phyloP scores from a whole-genome alignment of 1,139 yeast species.

The Hyphopichia buzzinii region DNA sequence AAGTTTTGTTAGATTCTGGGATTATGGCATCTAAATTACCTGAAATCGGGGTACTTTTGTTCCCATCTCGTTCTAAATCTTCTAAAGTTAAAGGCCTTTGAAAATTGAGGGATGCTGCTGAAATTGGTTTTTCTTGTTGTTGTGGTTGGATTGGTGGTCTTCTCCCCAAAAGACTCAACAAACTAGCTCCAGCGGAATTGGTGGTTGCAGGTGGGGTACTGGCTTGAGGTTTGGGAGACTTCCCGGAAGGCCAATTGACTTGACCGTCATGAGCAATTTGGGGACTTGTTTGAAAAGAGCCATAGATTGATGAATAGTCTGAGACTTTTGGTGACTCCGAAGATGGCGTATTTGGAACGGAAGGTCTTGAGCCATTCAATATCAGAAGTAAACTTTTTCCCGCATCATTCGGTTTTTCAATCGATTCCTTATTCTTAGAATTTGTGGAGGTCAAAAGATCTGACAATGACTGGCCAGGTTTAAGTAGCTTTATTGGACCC shows the following conservation, averaged over 20 bases:
- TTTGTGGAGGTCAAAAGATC: slow-evolving; percentile 8
- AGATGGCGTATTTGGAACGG: neutral
- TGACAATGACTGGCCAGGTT: slow-evolving; percentile 28
- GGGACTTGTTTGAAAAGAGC: slow-evolving; percentile 2
- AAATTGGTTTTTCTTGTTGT: slow-evolving; percentile 1
- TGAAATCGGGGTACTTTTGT: neutral
- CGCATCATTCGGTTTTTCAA: neutral
- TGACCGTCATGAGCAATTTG: neutral
- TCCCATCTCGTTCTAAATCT: slow-evolving; percentile 6
- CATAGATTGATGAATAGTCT: slow-evolving; percentile 9
- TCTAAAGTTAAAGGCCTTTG: slow-evolving; percentile 7
- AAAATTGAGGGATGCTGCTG: slow-evolving; percentile 1
- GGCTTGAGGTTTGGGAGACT: slow-evolving; percentile 1
- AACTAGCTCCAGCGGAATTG: slow-evolving; percentile 11
- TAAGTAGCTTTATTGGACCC: slow-evolving; percentile 24
- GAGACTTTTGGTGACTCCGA: neutral
- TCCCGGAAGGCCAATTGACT: neutral
- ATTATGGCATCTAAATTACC: too few relatives aligned
- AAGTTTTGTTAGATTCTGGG: too few relatives aligned
- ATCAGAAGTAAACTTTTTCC: slow-evolving; percentile 16
- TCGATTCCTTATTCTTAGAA: neutral
- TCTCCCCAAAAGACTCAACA: slow-evolving; percentile 14
- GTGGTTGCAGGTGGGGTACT: neutral
- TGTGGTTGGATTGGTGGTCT: slow-evolving; percentile 11
- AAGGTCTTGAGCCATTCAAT: slow-evolving; percentile 12